phyloP scores from a whole-genome alignment of 2,329 filamentous ascomycete genomes.

The Ophiocordyceps camponoti-rufipedis region DNA sequence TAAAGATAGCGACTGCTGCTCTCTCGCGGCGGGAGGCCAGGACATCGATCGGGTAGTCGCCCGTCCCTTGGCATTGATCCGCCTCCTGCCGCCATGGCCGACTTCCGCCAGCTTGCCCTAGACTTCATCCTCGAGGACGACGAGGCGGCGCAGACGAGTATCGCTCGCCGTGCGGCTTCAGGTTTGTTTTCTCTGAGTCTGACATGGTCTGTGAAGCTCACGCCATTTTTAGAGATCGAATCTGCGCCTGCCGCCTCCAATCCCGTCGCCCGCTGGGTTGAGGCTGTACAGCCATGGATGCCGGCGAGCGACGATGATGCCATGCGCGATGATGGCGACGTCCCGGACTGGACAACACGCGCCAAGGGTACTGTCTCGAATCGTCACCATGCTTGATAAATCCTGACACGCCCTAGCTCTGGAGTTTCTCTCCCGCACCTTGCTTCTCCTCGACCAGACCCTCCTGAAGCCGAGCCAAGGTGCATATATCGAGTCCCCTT shows the following conservation, averaged over 20 bases:
- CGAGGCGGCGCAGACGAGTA: constrained; percentile 17
- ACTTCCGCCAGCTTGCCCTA: constrained; percentile 32
- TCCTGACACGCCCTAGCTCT: constrained; percentile 19
- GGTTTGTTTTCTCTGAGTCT: constrained; percentile 9
- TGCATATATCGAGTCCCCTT: constrained; percentile 7
- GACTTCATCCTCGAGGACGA: constrained; percentile 35
- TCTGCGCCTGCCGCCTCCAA: constrained; percentile 22
- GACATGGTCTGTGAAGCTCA: not conserved
- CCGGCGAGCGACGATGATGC: constrained; percentile 20
- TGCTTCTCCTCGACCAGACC: constrained; percentile 26
- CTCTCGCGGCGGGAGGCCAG: not conserved
- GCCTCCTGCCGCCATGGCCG: constrained; percentile 21
- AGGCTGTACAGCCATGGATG: constrained; percentile 37
- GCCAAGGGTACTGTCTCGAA: constrained; percentile 23
- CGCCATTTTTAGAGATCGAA: constrained; percentile 22
- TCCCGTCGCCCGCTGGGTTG: constrained; percentile 34
- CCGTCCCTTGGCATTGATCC: not conserved
- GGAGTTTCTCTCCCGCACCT: constrained; percentile 35
- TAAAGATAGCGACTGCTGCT: not conserved
- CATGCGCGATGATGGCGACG: constrained; percentile 18
- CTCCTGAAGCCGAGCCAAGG: constrained; percentile 31
- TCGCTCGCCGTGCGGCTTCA: constrained; percentile 27
- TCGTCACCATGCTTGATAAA: not conserved
- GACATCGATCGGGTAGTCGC: too few relatives aligned
- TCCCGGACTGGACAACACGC: constrained; percentile 31